These are phyloP conservation scores for Pseudoscleropodium purum DNA, from an alignment of 225 moss, liverwort and hornwort genomes.

Conservation along the genomic window DNA sequence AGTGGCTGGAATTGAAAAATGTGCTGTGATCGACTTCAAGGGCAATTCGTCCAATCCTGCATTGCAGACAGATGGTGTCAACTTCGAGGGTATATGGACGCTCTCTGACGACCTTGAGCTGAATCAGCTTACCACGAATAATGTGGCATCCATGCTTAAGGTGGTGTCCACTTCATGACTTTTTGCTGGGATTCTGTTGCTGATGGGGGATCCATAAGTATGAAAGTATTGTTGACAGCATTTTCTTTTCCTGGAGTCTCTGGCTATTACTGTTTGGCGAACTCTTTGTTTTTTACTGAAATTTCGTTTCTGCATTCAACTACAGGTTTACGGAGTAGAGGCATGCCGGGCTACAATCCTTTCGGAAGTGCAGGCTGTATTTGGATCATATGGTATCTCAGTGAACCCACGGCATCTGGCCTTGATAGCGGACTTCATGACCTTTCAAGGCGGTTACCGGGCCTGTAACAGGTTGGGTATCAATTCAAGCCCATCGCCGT, in stretches of 20 bases:
- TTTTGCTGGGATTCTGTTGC: background rate
- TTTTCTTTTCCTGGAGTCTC: background rate
- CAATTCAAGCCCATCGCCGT: slow-evolving; percentile 73
- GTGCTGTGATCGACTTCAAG: slow-evolving; percentile 84
- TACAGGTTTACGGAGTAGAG: slow-evolving; percentile 79
- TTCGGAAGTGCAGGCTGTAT: slow-evolving; percentile 84
- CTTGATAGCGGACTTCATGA: slow-evolving; percentile 95
- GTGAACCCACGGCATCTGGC: slow-evolving; percentile 84
- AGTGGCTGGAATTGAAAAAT: slow-evolving; percentile 81
- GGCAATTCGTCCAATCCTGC: slow-evolving; percentile 56
- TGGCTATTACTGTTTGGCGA: background rate
- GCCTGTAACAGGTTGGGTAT: slow-evolving; percentile 89
- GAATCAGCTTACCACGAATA: slow-evolving; percentile 81
- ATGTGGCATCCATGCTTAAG: slow-evolving; percentile 79
- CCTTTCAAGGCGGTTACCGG: slow-evolving; percentile 84
- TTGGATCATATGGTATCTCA: slow-evolving; percentile 79
- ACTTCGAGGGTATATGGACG: slow-evolving; percentile 82
- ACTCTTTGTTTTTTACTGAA: background rate
- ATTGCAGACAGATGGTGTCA: slow-evolving; percentile 92
- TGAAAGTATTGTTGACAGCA: background rate
- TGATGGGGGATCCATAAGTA: background rate
- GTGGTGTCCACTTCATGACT: background rate
- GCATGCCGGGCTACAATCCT: slow-evolving; percentile 81
- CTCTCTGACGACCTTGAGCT: slow-evolving; percentile 81
- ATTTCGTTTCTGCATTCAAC: background rate